phyloP scores from a whole-genome alignment of 495 filamentous ascomycete genomes.

The Tuber borchii region DNA sequence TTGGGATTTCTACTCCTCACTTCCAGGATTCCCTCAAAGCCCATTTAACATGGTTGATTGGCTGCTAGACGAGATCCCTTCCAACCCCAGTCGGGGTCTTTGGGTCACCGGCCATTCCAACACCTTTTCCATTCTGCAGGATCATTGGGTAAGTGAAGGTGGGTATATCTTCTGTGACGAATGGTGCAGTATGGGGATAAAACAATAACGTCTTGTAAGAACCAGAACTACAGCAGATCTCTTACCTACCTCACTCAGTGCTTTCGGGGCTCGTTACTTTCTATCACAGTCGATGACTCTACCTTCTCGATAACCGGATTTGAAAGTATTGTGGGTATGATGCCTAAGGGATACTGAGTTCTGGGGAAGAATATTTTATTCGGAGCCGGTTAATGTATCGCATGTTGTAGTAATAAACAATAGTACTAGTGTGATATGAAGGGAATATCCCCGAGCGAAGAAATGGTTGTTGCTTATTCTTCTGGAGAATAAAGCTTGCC shows the following conservation, averaged over 20 bases:
- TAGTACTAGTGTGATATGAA: neutral
- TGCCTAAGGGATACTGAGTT: no score
- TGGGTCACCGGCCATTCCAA: neutral
- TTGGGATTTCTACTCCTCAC: neutral
- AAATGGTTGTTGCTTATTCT: neutral
- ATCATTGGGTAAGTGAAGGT: neutral
- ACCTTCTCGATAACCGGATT: no score
- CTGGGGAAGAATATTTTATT: neutral
- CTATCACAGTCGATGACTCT: neutral
- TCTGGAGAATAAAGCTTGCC: neutral
- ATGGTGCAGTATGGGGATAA: neutral
- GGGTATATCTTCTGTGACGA: neutral
- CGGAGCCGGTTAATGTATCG: neutral
- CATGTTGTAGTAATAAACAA: neutral
- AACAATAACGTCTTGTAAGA: neutral
- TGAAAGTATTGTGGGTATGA: no score
- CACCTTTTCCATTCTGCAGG: neutral
- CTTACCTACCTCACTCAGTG: neutral
- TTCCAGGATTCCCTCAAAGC: neutral
- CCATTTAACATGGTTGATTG: neutral
- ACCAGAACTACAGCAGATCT: neutral
- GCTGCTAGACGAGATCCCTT: neutral
- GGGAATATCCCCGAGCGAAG: neutral
- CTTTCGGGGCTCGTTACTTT: neutral
- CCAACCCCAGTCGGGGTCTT: neutral